Evolutionary conservation across 2,329 filamentous ascomycete genomes (phyloP).

Genomic region (Thermothelomyces thermophilus): DNA sequence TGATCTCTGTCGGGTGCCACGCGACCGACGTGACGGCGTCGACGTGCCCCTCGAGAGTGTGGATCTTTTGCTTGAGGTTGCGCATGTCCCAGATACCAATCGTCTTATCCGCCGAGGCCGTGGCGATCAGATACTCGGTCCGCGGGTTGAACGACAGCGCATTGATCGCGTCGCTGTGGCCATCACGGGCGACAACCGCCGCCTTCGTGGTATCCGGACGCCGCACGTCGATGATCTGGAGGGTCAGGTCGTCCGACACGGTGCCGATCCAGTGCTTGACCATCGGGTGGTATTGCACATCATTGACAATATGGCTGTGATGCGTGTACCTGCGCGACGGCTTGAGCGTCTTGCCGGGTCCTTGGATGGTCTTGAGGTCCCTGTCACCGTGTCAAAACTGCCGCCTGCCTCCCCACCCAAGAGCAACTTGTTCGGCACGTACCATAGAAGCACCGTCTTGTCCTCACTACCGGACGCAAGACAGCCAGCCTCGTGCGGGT

Average conservation of each 20-base stretch:
- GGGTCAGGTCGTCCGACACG: constrained; percentile 89
- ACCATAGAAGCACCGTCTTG: constrained; percentile 86
- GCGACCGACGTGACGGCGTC: constrained; percentile 86
- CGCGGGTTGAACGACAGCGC: constrained; percentile 91
- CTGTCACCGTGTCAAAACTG: constrained; percentile 35
- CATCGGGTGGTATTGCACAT: constrained; percentile 90
- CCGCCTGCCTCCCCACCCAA: neutral
- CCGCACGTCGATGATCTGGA: constrained; percentile 87
- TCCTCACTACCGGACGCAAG: constrained; percentile 91
- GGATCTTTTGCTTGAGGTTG: constrained; percentile 82
- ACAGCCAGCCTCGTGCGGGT: constrained; percentile 70
- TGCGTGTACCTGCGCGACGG: constrained; percentile 74
- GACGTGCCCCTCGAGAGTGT: constrained; percentile 80
- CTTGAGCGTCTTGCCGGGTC: constrained; percentile 53
- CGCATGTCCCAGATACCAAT: constrained; percentile 93
- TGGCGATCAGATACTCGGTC: constrained; percentile 84
- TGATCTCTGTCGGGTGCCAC: constrained; percentile 89
- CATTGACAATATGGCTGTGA: constrained; percentile 88
- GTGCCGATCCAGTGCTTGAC: constrained; percentile 81
- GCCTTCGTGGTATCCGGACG: constrained; percentile 58
- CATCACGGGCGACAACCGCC: constrained; percentile 61
- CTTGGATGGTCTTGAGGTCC: constrained; percentile 73
- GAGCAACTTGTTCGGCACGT: constrained; percentile 27
- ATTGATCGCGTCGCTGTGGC: constrained; percentile 90
- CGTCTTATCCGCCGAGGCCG: constrained; percentile 90